A percentile compares a stretch with the other conserved stretches of the same genome.
phyloP scores from a whole-genome alignment of 2,329 filamentous ascomycete species.

The Thielaviopsis populi region DNA sequence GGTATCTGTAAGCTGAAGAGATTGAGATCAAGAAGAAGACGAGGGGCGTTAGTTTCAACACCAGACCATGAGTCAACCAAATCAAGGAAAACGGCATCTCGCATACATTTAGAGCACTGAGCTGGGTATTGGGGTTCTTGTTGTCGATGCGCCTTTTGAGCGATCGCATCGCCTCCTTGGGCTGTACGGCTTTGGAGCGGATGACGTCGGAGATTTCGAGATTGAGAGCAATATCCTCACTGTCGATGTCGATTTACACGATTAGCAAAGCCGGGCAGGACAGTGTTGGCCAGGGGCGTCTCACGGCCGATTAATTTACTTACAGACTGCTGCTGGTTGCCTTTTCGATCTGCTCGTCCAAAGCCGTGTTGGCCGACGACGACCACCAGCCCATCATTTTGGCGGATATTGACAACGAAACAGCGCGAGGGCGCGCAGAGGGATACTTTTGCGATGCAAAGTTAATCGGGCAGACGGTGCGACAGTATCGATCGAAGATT shows the following conservation, averaged over 20 bases:
- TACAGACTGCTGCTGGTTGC: constrained; percentile 90
- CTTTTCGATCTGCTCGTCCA: constrained; percentile 94
- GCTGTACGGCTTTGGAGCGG: constrained; percentile 90
- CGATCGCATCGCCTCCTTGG: constrained; percentile 95
- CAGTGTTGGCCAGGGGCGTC: not conserved
- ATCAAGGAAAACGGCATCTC: not conserved
- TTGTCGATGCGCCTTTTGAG: constrained; percentile 88
- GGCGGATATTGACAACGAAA: not conserved
- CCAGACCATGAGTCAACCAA: not conserved
- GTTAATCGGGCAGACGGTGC: not conserved
- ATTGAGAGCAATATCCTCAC: constrained; percentile 92
- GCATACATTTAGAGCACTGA: constrained; percentile 77
- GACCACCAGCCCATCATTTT: constrained; percentile 93
- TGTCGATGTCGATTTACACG: constrained; percentile 31
- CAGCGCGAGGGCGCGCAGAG: not conserved
- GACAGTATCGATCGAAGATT: not conserved
- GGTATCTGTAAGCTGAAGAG: constrained; percentile 72
- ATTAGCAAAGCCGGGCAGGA: not conserved
- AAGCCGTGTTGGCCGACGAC: constrained; percentile 70
- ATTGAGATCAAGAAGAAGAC: not conserved
- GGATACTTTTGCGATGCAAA: not conserved
- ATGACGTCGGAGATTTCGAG: constrained; percentile 97
- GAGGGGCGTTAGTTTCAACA: not conserved
- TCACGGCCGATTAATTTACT: constrained; percentile 21
- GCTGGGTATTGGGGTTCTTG: constrained; percentile 93